Base-by-base conservation (phyloP, 2,329 filamentous ascomycete genomes). In the Talaromyces rugulosus region DNA sequence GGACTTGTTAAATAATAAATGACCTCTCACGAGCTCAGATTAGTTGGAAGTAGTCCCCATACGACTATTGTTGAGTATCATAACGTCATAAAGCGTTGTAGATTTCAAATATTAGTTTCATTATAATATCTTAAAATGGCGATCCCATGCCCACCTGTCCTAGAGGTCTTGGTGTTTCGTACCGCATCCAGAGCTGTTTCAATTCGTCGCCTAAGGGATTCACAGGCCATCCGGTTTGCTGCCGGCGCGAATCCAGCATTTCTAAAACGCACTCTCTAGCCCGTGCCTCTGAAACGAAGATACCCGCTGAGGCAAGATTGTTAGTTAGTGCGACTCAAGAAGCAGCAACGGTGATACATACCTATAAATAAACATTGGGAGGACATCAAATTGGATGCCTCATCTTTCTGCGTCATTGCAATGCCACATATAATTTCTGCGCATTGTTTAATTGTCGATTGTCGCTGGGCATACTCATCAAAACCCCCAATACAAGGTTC, bases 351-450 rank as follows among this genome's bases (percentile, higher is more conserved):
- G 16, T 31, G 23, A 16, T 14, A 44, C 64, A 50, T 63, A 67
- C 66, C 68, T 12, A 71, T 69, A 16, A 65, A 71, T 40, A 71
- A 55, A 36, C 66, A 66, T 58, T 71, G 69, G 9, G 68, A 68
- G 14, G 68, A 69, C 64, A 71, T 67, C 16, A 69, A 36, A 50
- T 66, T 67, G 7, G 67, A 70, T 6, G 65, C 63, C 31, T 64
- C 59, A 54, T 71, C 70, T n/a, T 64, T 69, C 12, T 70, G 51
- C 0, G 64, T 64, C 56, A 64, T 63, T 12, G 69, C 68, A 61
- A 71, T 69, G 5, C 69, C 69, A 63, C 69, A 69, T 12, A 71
- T 68, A n/a, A 63, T 62, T 28, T 69, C 65, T 12, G 67, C 64
- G 36, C 63, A 66, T 16, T 55, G 62, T 30, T 64, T 59, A 4